Conservation (phyloP, 2,329 filamentous ascomycete genomes). For the Aspergillus persii region DNA sequence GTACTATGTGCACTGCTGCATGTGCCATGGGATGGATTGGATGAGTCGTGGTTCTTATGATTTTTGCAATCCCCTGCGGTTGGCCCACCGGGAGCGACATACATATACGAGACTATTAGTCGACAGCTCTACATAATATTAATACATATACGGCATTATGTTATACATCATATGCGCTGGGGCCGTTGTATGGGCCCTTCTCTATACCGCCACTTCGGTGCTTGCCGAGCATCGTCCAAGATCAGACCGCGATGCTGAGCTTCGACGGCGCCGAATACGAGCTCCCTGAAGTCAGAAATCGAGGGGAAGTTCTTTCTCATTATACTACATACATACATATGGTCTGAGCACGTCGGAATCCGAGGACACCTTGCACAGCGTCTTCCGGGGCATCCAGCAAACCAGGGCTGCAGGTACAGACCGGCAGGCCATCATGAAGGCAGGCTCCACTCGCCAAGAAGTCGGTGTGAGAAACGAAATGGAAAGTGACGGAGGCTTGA, state of each 20-base stretch:
- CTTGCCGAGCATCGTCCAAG: neutral
- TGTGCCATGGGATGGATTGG: too few relatives aligned
- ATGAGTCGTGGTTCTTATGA: too few relatives aligned
- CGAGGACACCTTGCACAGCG: too few relatives aligned
- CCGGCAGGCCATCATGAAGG: neutral
- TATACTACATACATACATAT: too few relatives aligned
- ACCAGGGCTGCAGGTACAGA: neutral
- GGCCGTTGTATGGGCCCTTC: neutral
- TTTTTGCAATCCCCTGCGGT: too few relatives aligned
- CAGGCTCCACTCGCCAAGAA: neutral
- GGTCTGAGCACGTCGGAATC: too few relatives aligned
- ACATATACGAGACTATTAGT: neutral
- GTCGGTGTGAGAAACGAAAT: conserved; percentile 3
- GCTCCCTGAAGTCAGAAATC: neutral
- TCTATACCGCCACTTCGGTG: neutral
- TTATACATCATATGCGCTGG: neutral
- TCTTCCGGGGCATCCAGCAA: neutral
- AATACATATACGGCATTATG: neutral
- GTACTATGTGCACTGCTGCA: too few relatives aligned
- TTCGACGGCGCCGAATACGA: too few relatives aligned
- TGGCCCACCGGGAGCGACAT: too few relatives aligned
- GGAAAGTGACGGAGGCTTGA: neutral
- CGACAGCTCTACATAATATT: too few relatives aligned
- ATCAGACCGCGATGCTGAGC: neutral
- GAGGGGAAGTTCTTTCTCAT: neutral